These are phyloP conservation scores for Apiospora rasikravindrae DNA, from an alignment of 2,329 filamentous ascomycete species.

Conservation along the genomic window DNA sequence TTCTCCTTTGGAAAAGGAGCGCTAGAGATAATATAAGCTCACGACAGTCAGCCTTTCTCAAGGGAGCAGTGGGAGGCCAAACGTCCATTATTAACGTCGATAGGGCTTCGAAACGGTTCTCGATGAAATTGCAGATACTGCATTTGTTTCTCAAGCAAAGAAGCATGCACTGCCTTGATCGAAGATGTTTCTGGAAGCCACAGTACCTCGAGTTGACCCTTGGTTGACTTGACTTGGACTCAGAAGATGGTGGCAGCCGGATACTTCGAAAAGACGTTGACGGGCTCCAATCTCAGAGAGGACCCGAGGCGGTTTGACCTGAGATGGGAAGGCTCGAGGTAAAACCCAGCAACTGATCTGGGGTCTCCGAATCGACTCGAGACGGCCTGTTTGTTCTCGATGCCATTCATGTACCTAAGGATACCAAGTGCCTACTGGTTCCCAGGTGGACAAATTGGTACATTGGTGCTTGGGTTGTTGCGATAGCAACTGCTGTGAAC, in stretches of 20 bases:
- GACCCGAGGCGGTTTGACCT: background rate
- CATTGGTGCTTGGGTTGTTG: background rate
- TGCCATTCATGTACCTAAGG: background rate
- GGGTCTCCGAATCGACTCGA: background rate
- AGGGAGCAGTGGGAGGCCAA: too few relatives aligned
- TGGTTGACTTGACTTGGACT: background rate
- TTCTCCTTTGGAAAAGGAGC: background rate
- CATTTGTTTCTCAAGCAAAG: background rate
- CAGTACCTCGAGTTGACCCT: background rate
- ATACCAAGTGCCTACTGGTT: background rate
- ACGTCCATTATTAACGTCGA: background rate
- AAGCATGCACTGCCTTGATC: background rate
- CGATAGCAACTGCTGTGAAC: background rate
- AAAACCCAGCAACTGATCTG: background rate
- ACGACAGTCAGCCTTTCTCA: background rate
- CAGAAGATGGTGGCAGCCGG: background rate
- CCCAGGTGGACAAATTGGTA: background rate
- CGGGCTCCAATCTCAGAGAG: background rate
- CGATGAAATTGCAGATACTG: background rate
- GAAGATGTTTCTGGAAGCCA: background rate
- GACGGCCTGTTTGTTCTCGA: background rate
- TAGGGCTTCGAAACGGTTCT: background rate
- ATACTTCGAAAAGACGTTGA: background rate
- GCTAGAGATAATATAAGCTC: background rate
- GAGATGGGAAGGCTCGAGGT: slow-evolving; percentile 3